Percentiles rank a stretch among this genome's conserved stretches.
Conservation (phyloP, 495 filamentous ascomycete species). For the Talaromyces liani region DNA sequence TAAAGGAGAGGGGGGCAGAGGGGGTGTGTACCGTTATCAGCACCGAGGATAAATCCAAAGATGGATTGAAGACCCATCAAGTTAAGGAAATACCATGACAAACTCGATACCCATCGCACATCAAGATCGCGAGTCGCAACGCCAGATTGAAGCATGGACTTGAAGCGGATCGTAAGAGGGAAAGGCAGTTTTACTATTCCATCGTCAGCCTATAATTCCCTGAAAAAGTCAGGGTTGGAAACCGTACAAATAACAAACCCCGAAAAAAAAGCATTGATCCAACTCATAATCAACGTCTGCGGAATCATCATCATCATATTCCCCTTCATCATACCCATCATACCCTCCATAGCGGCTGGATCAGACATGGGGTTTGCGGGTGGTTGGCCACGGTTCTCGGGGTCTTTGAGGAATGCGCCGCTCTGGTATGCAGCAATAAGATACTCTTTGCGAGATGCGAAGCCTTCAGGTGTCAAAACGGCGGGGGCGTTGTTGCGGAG, state of each 20-base stretch:
- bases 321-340: constrained; percentile 99
- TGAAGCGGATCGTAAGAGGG: constrained; percentile 95
- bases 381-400: constrained; percentile 74
- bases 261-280: constrained; percentile 98
- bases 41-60: constrained; percentile 95
- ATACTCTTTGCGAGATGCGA: constrained; percentile 70
- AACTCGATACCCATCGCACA: constrained; percentile 93
- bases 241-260: constrained; percentile 91
- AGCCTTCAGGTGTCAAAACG: constrained; percentile 63
- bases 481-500: constrained; percentile 71
- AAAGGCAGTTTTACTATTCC: constrained; percentile 90
- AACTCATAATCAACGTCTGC: constrained; percentile 97
- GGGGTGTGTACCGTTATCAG: constrained; percentile 67
- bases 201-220: background rate
- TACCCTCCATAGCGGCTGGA: constrained; percentile 96
- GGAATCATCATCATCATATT: constrained; percentile 99
- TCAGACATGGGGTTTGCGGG: constrained; percentile 93
- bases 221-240: background rate
- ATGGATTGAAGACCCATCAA: constrained; percentile 93
- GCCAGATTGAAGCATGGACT: constrained; percentile 96
- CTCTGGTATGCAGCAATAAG: constrained; percentile 72
- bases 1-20: background rate
- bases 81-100: constrained; percentile 98
- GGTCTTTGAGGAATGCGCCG: constrained; percentile 84
- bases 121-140: constrained; percentile 94